These are phyloP conservation scores for Caloboletus firmus DNA, from an alignment of 1,284 basidiomycete genomes.

Conservation along the genomic window DNA sequence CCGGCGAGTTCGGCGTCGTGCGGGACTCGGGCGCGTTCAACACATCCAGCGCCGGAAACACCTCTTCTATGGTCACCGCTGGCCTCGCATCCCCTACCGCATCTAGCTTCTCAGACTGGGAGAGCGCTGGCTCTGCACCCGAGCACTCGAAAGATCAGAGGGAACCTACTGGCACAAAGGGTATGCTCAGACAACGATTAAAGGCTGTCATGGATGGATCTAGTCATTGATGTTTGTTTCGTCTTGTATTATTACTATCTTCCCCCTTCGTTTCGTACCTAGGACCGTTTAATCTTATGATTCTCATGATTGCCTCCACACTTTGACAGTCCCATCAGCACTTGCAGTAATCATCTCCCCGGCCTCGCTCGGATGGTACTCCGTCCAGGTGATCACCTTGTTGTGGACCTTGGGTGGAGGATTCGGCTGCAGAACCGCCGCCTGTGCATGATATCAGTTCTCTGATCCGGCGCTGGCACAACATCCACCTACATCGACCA, in stretches of 20 bases:
- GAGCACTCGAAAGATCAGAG: constrained; percentile 25
- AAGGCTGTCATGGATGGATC: constrained; percentile 35
- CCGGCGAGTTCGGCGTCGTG: constrained; percentile 34
- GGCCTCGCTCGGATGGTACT: constrained; percentile 80
- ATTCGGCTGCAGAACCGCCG: constrained; percentile 60
- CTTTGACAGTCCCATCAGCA: constrained; percentile 82
- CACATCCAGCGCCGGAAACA: constrained; percentile 13
- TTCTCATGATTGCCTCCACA: constrained; percentile 59
- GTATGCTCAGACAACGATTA: constrained; percentile 32
- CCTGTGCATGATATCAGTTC: constrained; percentile 44
- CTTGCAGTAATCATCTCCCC: constrained; percentile 86
- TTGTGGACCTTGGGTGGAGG: constrained; percentile 75
- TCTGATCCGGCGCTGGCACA: neutral
- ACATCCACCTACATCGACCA: constrained; percentile 74
- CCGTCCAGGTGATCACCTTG: constrained; percentile 88
- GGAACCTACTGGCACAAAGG: constrained; percentile 18
- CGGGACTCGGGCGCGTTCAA: constrained; percentile 31
- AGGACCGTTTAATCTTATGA: constrained; percentile 1
- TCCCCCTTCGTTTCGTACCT: neutral
- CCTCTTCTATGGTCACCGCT: constrained; percentile 30
- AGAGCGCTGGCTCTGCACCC: constrained; percentile 29
- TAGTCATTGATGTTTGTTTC: constrained; percentile 14
- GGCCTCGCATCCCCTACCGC: constrained; percentile 28
- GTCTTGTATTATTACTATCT: constrained; percentile 26
- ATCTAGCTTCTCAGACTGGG: constrained; percentile 33